Base-by-base conservation (phyloP, 192 early-diverging fungal species). In the Chytriomyces hyalinus region DNA sequence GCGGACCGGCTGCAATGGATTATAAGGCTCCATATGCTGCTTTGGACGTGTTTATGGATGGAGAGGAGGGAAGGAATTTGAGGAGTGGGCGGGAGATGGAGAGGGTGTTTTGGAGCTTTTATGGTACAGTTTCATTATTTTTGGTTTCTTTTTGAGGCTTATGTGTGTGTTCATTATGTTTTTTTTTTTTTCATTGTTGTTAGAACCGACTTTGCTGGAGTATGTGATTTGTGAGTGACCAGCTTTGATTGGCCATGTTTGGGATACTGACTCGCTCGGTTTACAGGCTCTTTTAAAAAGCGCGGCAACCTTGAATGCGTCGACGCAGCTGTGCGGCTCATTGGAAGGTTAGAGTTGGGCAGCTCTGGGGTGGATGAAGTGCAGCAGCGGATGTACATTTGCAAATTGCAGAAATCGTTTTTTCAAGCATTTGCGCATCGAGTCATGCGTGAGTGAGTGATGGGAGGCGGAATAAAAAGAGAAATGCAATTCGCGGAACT, bases 261-360 rank as follows among this genome's bases (percentile, higher is more conserved):
- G 1, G 36, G 13, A 22, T 65, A 24, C 13, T 65, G n/a, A 13
- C 2, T 17, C 5, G 28, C 3, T 68, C 13, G 10, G 3, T 22
- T 47, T 47, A 2, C 51, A 71, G 70, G 48, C 43, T 71, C 48
- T 15, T 28, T 71, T 8, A 59, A 71, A 57, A 71, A 22, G 50
- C 36, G 48, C 9, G 59, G 28, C 3, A 71, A 71, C 6, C 5
- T 22, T 11, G 70, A 63, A 17, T 73, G 26, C 4, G 63, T 73
- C 60, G 63, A 73, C 36, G 71, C 60, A 3, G 71, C 60, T 17
- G 45, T 73, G 9, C 61, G 71, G 6, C 44, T 73, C n/a, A 73
- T 73, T 63, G 45, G 28, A 4, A 57, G 71, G 6, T 9, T 43
- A 44, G 71, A 60, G 46, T 20, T 73, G 53, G 71, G 59, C 36